Evolutionary conservation across 164 flowering plant species (phyloP), one percentile per base, ranked within the genome.

Genomic region (Annona squamosa): DNA sequence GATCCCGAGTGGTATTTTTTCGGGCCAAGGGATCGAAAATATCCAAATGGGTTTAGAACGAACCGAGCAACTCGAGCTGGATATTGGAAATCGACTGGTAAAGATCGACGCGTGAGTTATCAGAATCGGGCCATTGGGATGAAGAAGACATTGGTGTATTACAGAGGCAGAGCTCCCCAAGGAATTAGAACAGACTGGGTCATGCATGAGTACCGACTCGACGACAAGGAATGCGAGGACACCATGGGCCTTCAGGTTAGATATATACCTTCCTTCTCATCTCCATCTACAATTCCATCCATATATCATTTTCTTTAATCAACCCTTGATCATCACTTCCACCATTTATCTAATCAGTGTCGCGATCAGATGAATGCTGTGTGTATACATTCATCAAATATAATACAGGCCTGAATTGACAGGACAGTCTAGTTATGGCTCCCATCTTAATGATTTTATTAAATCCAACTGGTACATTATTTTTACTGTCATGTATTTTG

Each of bases 1-100:
- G 98, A 93, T 64, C 97, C 97, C 7, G 98, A 93, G 70, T 93
- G 98, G 98, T 93, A 93, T 74, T 93, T 93, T 71, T 93, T 93
- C 56, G 97, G 97, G 44, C 97, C 97, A 0, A 76, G 97, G 72
- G 97, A 91, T 73, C 76, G 97, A 4, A 91, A 91, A 75, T 92
- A 92, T 69, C 97, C 97, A 0, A 92, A 92, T 72, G 97, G 97
- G 47, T 92, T 87, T 78, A 79, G 97, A 68, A 92, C 97, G 16
- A 92, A 92, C 71, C 71, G 98, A 48, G 98, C 98, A 4, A 93
- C 98, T 0, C 75, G 90, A 67, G 94, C 93, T 0, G 98, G 98
- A 57, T 92, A 92, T 73, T 92, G 98, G 98, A 93, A 93, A 45
- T 91, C 98, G 0, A 93, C 98, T 0, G 98, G 98, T 45, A 92